Conservation (phyloP, 306 rosid species). For the Canavalia gladiata region DNA sequence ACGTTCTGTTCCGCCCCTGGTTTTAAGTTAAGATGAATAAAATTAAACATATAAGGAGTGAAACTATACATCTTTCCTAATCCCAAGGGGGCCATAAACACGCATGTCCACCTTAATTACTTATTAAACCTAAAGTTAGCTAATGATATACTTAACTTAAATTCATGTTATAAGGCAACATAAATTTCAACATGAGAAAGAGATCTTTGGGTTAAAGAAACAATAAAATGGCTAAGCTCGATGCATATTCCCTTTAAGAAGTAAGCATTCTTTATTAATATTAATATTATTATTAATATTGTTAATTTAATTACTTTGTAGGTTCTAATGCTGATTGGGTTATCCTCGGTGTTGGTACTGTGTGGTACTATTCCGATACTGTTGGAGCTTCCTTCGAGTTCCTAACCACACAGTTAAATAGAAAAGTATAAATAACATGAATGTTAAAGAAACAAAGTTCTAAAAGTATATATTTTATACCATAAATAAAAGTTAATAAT, state of each 20-base stretch:
- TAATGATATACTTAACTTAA: background rate
- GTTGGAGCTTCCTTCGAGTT: conserved; percentile 35
- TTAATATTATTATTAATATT: too few species aligned
- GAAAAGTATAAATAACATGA: conserved; percentile 21
- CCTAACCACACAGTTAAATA: conserved; percentile 41
- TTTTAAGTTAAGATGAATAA: background rate
- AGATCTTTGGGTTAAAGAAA: background rate
- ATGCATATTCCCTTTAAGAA: conserved; percentile 4
- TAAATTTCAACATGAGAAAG: conserved; percentile 32
- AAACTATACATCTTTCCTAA: background rate
- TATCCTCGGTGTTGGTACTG: background rate
- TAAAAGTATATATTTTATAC: background rate
- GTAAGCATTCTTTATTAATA: background rate
- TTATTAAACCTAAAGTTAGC: background rate
- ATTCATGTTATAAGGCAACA: background rate
- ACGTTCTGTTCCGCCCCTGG: background rate
- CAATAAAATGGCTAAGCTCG: conserved; percentile 12
- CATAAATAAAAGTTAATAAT: conserved; percentile 7
- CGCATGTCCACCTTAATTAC: background rate
- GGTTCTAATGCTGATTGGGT: background rate
- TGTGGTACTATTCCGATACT: conserved; percentile 18
- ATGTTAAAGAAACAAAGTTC: conserved; percentile 19
- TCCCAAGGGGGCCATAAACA: background rate
- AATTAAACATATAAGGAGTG: too few species aligned
- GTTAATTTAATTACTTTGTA: conserved; percentile 7